phyloP scores from a whole-genome alignment of 768 basidiomycete genomes.

The Phaeolepiota aurea region DNA sequence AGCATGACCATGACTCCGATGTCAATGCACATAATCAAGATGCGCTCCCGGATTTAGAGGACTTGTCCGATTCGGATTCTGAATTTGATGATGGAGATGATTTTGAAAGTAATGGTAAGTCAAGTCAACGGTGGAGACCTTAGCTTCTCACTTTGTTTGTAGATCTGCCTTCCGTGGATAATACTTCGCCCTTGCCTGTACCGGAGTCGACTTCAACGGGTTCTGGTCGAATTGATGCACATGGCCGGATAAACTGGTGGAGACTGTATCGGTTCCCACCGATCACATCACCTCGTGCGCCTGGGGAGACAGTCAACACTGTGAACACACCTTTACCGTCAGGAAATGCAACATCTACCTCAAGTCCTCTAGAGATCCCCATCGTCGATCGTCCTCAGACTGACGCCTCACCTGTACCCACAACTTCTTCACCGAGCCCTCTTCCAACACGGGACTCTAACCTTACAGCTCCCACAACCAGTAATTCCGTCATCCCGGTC shows the following conservation, averaged over 20 bases:
- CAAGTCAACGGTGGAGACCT: not conserved
- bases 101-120: conserved; percentile 4
- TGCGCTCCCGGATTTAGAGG: conserved; percentile 24
- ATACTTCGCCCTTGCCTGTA: too few species aligned
- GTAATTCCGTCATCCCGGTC: conserved; percentile 62
- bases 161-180: too few species aligned
- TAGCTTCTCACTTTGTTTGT: not conserved
- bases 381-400: not conserved
- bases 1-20: conserved; percentile 2
- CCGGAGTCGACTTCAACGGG: conserved; percentile 11
- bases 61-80: conserved; percentile 28
- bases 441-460: not conserved
- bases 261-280: conserved; percentile 75
- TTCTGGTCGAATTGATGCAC: conserved; percentile 19
- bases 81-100: conserved; percentile 21
- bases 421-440: not conserved
- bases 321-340: conserved; percentile 5
- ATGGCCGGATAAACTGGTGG: conserved; percentile 70
- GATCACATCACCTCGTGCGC: conserved; percentile 30
- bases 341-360: not conserved
- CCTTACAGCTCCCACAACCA: conserved; percentile 1
- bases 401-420: not conserved
- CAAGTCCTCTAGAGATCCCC: not conserved
- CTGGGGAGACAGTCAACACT: conserved; percentile 8
- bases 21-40: conserved; percentile 7